Percentiles rank a stretch among this genome's conserved stretches.
Conservation (phyloP, 176 grass and related monocot species). For the Bolboschoenus planiculmis region DNA sequence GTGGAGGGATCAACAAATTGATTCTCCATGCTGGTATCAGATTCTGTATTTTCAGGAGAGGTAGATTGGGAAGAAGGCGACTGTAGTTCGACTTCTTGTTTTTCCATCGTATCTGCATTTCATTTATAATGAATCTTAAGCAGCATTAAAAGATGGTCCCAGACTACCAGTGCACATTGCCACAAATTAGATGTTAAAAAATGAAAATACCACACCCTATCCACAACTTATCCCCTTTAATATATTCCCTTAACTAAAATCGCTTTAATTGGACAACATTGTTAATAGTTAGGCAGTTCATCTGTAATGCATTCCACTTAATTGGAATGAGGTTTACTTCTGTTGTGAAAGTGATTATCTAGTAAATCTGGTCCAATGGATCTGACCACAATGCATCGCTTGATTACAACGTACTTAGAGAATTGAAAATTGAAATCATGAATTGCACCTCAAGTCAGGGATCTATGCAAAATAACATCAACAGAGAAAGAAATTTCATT, state of each 20-base stretch:
- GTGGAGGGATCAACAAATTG: not conserved
- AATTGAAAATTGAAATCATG: not conserved
- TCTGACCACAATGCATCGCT: not conserved
- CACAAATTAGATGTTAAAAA: not conserved
- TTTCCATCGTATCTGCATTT: slow-evolving; percentile 23
- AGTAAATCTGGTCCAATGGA: slow-evolving; percentile 9
- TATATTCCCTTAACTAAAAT: not conserved
- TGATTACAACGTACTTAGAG: not conserved
- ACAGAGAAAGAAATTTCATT: not conserved
- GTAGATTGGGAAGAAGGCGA: slow-evolving; percentile 27
- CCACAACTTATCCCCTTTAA: not conserved
- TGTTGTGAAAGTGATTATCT: not conserved
- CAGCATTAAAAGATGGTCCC: not conserved
- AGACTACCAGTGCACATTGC: not conserved
- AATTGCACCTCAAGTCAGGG: not conserved
- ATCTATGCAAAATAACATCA: not conserved
- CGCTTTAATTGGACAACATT: not conserved
- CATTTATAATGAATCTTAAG: not conserved
- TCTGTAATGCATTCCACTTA: not conserved
- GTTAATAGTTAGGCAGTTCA: not conserved
- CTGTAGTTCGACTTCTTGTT: slow-evolving; percentile 50
- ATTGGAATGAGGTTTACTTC: not conserved
- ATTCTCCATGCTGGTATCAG: slow-evolving; percentile 26
- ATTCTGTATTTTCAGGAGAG: slow-evolving; percentile 36
- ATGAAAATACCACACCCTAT: not conserved